Evolutionary conservation across 2,329 filamentous ascomycete species (phyloP).

Genomic region (Fusarium tanahbumbuense): DNA sequence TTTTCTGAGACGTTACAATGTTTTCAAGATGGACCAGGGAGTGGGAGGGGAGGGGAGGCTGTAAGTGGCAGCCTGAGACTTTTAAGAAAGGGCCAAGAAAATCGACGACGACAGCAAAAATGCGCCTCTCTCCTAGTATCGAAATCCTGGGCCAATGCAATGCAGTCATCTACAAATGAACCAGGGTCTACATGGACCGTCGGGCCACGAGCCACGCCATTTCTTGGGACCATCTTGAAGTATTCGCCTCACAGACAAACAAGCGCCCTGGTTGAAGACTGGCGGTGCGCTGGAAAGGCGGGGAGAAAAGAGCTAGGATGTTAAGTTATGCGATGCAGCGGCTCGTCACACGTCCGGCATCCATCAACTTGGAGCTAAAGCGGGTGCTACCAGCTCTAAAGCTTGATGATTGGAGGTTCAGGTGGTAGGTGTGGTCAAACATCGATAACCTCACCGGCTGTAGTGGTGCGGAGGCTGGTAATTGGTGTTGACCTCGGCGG

Average conservation of each 20-base stretch:
- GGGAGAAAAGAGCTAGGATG: conserved; percentile 25
- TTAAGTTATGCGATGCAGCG: conserved; percentile 36
- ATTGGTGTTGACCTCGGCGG: conserved; percentile 54
- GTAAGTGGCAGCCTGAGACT: conserved; percentile 31
- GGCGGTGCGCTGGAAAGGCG: conserved; percentile 35
- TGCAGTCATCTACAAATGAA: conserved; percentile 24
- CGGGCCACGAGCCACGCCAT: conserved; percentile 40
- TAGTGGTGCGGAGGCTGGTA: conserved; percentile 41
- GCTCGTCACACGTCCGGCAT: conserved; percentile 35
- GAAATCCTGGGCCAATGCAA: conserved; percentile 33
- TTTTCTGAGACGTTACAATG: conserved; percentile 38
- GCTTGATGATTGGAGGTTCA: conserved; percentile 27
- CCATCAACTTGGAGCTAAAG: conserved; percentile 30
- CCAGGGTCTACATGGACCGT: conserved; percentile 31
- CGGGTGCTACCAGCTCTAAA: conserved; percentile 17
- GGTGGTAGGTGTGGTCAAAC: conserved; percentile 16
- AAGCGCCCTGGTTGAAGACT: conserved; percentile 32
- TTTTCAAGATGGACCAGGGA: conserved; percentile 36
- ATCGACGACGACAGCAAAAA: conserved; percentile 24
- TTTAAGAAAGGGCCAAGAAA: conserved; percentile 41
- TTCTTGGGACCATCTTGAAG: conserved; percentile 20
- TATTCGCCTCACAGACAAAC: conserved; percentile 21
- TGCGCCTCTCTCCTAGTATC: conserved; percentile 27
- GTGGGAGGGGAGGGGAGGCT: conserved; percentile 21
- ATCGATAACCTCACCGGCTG: conserved; percentile 29